Evolutionary conservation across 495 filamentous ascomycete genomes (phyloP).

Genomic region (Penicillium mononematosum): DNA sequence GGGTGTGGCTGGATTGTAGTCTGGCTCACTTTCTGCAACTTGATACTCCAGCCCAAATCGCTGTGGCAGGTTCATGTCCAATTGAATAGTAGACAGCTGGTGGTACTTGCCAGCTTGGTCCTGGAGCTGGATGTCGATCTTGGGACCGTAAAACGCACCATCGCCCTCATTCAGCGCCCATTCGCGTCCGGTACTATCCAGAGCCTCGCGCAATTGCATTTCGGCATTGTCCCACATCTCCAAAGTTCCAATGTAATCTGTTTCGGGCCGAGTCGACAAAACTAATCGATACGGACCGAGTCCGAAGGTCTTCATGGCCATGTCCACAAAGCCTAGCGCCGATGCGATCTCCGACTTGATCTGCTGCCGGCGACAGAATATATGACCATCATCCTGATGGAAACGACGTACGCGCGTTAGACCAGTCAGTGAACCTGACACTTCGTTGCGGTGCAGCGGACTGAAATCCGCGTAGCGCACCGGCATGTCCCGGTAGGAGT

Average conservation of each 20-base stretch:
- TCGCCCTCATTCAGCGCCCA: constrained; percentile 80
- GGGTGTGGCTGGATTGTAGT: constrained; percentile 71
- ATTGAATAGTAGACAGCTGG: constrained; percentile 87
- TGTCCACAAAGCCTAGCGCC: constrained; percentile 76
- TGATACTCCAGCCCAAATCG: constrained; percentile 76
- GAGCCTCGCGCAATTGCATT: constrained; percentile 63
- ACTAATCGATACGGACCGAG: constrained; percentile 73
- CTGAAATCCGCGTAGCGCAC: constrained; percentile 93
- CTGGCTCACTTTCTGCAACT: constrained; percentile 48
- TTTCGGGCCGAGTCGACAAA: constrained; percentile 74
- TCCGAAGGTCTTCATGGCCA: constrained; percentile 73
- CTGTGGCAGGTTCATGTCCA: constrained; percentile 90
- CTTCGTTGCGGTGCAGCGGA: constrained; percentile 85
- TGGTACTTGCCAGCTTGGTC: constrained; percentile 86
- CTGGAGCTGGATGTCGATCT: constrained; percentile 85
- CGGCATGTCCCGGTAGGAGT: constrained; percentile 80
- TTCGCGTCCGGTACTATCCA: constrained; percentile 60
- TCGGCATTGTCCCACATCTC: constrained; percentile 87
- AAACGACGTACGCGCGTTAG: constrained; percentile 88
- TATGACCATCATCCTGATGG: constrained; percentile 94
- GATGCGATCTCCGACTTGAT: constrained; percentile 76
- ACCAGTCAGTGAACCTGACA: constrained; percentile 81
- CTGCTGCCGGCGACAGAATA: constrained; percentile 85
- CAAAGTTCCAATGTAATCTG: constrained; percentile 72
- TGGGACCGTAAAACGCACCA: constrained; percentile 93